Conservation (phyloP, 306 rosid genomes). For the Dalbergia cultrata region DNA sequence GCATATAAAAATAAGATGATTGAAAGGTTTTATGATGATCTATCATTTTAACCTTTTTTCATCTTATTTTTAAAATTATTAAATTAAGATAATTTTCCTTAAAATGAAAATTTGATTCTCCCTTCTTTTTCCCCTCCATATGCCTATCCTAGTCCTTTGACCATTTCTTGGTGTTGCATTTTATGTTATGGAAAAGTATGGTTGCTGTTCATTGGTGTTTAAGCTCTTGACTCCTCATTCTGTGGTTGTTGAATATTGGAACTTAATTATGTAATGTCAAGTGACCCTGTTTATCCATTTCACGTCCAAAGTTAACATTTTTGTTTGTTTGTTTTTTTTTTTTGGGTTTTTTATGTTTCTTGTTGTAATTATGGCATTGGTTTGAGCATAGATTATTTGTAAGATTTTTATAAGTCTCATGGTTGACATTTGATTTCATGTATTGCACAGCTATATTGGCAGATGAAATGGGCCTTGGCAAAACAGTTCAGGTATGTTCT, state of each 20-base stretch:
- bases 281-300: conserved; percentile 4
- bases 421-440: conserved; percentile 46
- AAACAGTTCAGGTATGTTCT: conserved; percentile 82
- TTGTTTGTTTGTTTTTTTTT: not conserved
- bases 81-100: too few species aligned
- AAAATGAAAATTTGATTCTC: not conserved
- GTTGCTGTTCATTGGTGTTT: conserved; percentile 30
- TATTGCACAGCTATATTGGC: conserved; percentile 89
- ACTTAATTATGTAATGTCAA: not conserved
- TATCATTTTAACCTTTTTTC: not conserved
- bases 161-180: conserved; percentile 7
- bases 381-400: conserved; percentile 32
- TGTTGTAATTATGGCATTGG: conserved; percentile 18
- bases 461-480: conserved; percentile 99
- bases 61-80: too few species aligned
- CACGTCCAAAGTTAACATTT: not conserved
- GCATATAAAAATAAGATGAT: too few species aligned
- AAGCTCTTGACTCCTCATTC: not conserved
- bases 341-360: not conserved
- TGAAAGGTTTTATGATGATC: not conserved
- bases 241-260: conserved; percentile 11
- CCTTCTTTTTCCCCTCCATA: not conserved
- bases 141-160: not conserved
- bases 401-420: conserved; percentile 17
- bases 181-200: conserved; percentile 13